A percentile compares a stretch with the other conserved stretches of the same genome.
Conservation (phyloP, 306 rosid genomes). For the Rosa rugosa region DNA sequence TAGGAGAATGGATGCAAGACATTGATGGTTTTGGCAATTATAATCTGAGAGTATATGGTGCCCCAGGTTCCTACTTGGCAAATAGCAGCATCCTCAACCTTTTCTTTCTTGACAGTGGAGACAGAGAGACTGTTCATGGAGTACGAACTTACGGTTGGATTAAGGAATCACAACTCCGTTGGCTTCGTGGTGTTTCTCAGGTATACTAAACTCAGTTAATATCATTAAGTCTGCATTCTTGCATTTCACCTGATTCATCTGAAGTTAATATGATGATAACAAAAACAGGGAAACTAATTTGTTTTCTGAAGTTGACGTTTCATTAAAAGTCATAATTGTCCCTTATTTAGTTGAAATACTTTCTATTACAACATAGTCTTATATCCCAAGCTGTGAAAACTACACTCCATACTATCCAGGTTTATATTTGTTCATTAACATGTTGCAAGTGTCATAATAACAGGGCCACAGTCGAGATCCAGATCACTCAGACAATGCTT, state of each 20-base stretch:
- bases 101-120: constrained; percentile 92
- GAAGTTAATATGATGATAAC: background rate
- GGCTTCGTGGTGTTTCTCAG: constrained; percentile 73
- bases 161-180: constrained; percentile 78
- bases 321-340: background rate
- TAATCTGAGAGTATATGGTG: constrained; percentile 64
- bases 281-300: background rate
- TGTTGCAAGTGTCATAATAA: constrained; percentile 64
- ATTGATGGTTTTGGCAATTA: constrained; percentile 92
- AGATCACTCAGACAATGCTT: constrained; percentile 28
- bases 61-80: constrained; percentile 73
- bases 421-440: constrained; percentile 61
- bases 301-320: background rate
- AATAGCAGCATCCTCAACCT: constrained; percentile 79
- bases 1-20: constrained; percentile 24
- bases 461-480: constrained; percentile 56
- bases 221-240: background rate
- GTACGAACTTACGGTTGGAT: constrained; percentile 82
- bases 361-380: background rate
- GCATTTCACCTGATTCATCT: background rate
- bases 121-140: constrained; percentile 59
- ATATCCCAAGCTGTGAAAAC: background rate
- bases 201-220: constrained; percentile 33
- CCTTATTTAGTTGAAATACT: background rate
- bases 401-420: background rate